Base-by-base conservation (phyloP, 129 eudicot species). In the Arctium minus region DNA sequence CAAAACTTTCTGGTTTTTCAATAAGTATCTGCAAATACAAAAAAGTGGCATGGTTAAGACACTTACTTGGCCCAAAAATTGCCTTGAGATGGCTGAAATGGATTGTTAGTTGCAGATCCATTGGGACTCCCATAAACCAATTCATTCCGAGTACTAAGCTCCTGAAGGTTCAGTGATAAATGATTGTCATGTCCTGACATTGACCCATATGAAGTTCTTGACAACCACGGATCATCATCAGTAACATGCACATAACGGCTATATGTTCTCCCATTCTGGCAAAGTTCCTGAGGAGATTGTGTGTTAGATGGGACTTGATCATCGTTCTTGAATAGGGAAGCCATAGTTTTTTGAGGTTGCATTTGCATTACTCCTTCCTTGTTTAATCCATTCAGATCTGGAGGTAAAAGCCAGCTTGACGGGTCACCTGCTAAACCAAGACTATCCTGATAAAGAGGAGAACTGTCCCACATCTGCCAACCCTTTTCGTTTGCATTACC, bases 401-500 rank as follows among this genome's bases (percentile, higher is more conserved):
- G 79, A 78, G 90, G 87, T 85, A 88, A 80, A 82, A 81, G 90
- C 98, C 98, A 92, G 80, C 83, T 91, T 70, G 87, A 85, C 13
- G 87, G 65, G 5, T 88, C 88, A 79, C 92, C 94, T 30, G 79
- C 86, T 70, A 90, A 77, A 84, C 95, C 90, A 69, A 89, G 84
- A 65, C 90, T 87, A 90, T 90, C 96, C 68, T 76, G 93, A 76
- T 86, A 89, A 32, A 93, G 94, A 62, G 92, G 91, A 78, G 93
- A 84, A 48, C 88, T 87, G 67, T 84, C 90, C 98, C 98, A 95
- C 97, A 91, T 90, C 86, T 92, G 97, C 94, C 94, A 92, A 73
- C 93, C 97, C 15, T 40, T 85, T 40, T 89, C 93, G 83, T 50
- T 90, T 77, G 56, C 77, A 53, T 48, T 85, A 64, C 82, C 75